Conservation (phyloP, 805 yeast species). For the Saccharomycopsis sp. region DNA sequence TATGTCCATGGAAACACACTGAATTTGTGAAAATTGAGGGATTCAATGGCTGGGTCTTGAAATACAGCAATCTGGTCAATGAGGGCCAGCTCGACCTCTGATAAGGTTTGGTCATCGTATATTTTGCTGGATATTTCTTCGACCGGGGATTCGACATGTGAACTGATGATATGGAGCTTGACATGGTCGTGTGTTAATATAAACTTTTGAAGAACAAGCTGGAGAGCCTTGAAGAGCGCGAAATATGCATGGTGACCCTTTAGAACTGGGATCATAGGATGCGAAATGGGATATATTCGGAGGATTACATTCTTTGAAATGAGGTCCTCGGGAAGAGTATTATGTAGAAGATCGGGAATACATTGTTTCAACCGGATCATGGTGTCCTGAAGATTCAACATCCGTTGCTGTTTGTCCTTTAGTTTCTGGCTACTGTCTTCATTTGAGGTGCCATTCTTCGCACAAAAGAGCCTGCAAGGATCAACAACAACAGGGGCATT, state of each 20-base stretch:
- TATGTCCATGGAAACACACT: constrained; percentile 31
- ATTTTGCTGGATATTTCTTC: not conserved
- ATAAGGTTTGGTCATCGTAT: constrained; percentile 1
- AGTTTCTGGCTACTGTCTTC: not conserved
- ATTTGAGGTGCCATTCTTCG: not conserved
- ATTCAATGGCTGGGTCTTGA: constrained; percentile 5
- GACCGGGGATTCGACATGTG: constrained; percentile 23
- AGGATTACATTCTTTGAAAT: constrained; percentile 44
- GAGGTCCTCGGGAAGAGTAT: constrained; percentile 37
- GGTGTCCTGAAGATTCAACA: constrained; percentile 46
- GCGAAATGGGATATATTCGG: constrained; percentile 50
- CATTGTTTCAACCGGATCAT: constrained; percentile 40
- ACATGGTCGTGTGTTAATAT: constrained; percentile 43
- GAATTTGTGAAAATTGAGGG: constrained; percentile 5
- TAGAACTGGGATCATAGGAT: constrained; percentile 48
- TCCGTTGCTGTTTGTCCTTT: constrained; percentile 4
- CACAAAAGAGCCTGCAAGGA: not conserved
- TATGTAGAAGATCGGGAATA: constrained; percentile 46
- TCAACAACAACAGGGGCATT: not conserved
- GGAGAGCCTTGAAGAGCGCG: constrained; percentile 51
- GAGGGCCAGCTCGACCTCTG: not conserved
- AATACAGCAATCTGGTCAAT: constrained; percentile 16
- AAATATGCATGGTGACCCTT: constrained; percentile 51
- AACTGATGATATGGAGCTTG: constrained; percentile 45
- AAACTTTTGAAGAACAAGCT: constrained; percentile 46